Evolutionary conservation across 257 asterid genomes (phyloP).

Genomic region (Nicotiana obtusifolia): DNA sequence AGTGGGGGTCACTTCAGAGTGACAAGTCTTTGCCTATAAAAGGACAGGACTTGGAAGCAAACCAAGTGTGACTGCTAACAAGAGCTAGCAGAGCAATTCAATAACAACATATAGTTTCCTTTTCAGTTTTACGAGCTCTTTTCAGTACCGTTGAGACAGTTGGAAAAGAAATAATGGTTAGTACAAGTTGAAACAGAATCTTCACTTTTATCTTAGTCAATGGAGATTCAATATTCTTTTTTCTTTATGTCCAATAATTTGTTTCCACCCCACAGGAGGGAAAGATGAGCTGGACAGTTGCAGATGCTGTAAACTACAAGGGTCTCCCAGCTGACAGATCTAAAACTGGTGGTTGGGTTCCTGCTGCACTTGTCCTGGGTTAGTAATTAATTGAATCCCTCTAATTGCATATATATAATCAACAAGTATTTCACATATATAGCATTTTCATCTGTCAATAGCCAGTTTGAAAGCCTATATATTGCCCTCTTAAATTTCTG

Average conservation of each 20-base stretch:
- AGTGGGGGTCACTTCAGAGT: slow-evolving; percentile 31
- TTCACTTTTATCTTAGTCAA: background rate
- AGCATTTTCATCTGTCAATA: background rate
- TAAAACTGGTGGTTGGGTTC: slow-evolving; percentile 87
- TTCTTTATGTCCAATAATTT: background rate
- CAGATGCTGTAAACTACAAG: slow-evolving; percentile 77
- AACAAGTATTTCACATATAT: background rate
- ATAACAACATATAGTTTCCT: background rate
- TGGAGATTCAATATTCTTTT: background rate
- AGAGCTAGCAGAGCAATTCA: background rate
- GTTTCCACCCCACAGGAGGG: slow-evolving; percentile 4
- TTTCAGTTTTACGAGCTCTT: background rate
- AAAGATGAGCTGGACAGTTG: slow-evolving; percentile 39
- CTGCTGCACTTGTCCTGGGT: slow-evolving; percentile 94
- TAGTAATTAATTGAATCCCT: slow-evolving; percentile 2
- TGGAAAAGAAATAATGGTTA: background rate
- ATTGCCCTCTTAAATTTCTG: background rate
- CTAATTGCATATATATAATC: background rate
- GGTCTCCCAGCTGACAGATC: slow-evolving; percentile 72
- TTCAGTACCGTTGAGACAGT: background rate
- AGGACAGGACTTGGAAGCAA: slow-evolving; percentile 16
- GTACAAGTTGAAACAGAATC: background rate
- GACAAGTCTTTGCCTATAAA: slow-evolving; percentile 44
- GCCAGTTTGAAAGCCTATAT: too few relatives aligned
- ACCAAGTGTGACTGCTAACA: slow-evolving; percentile 17